These are phyloP conservation scores for Licmophora abbreviata DNA, from an alignment of 108 stramenopile genomes.

Conservation along the genomic window DNA sequence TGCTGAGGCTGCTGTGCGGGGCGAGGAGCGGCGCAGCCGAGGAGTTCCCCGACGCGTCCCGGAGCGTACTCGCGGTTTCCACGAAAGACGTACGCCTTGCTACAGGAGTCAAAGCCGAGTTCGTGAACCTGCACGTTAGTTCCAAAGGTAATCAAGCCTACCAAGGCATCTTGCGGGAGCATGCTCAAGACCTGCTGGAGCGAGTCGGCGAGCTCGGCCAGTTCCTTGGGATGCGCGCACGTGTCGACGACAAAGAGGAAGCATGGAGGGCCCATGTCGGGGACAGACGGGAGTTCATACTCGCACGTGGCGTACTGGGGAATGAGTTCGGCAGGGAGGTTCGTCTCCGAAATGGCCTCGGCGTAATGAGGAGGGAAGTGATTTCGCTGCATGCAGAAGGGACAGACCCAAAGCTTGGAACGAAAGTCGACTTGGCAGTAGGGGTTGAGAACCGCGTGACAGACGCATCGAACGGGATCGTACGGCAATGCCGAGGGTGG, in stretches of 20 bases:
- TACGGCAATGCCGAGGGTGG: conserved; percentile 87
- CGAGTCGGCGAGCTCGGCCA: conserved; percentile 91
- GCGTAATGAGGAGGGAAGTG: conserved; percentile 99
- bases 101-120: conserved; percentile 85
- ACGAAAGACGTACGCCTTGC: conserved; percentile 90
- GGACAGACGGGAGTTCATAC: conserved; percentile 90
- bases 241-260: conserved; percentile 98
- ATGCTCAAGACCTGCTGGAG: conserved; percentile 89
- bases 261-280: conserved; percentile 82
- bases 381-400: conserved; percentile 96
- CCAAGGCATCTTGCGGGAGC: conserved; percentile 89
- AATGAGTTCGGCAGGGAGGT: conserved; percentile 98
- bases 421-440: conserved; percentile 96
- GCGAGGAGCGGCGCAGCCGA: conserved; percentile 53
- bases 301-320: conserved; percentile 97
- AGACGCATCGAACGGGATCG: conserved; percentile 97
- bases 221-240: conserved; percentile 87
- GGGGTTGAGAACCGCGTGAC: conserved; percentile 95
- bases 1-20: conserved; percentile 23
- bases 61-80: conserved; percentile 87
- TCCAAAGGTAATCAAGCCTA: conserved; percentile 97
- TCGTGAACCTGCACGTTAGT: conserved; percentile 98
- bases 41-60: conserved; percentile 75
- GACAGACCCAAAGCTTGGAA: conserved; percentile 97
- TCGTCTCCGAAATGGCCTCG: conserved; percentile 95